Base-by-base conservation (phyloP, 2,329 filamentous ascomycete genomes). In the Rutstroemia sp. region DNA sequence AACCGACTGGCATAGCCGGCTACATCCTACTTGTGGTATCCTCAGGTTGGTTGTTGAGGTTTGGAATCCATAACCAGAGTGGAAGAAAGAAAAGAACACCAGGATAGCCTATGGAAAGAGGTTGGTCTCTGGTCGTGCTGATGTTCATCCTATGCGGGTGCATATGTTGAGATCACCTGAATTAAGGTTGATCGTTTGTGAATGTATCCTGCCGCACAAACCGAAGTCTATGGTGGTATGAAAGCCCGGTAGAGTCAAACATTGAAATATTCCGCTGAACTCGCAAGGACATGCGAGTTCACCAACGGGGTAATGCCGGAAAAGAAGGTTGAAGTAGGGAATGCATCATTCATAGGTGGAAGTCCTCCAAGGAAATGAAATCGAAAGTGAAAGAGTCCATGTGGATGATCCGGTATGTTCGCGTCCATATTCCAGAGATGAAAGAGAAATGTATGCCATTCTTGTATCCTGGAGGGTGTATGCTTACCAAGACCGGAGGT, bases 1-100 rank as follows among this genome's bases (percentile, higher is more conserved):
- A 53, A 62, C 57, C 57, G 59, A 59, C 30, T 54, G 62, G 60
- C 57, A 55, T 63, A 58, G 54, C 54, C 62, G 56, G 48, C 12
- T 51, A 30, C 49, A 39, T 55, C 52, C 37, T 45, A 34, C 52
- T 34, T 6, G 30, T n/a, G 25, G 23, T 41, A 23, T 42, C 30
- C 21, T 45, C 8, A 21, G 21, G 1, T 4, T 19, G 37, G 37
- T 25, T 25, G 18, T 34, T 9, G 6, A 56, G 4, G 19, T 25
- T 16, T 23, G 39, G 49, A 23, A 25, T 49, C 58, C 44, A 30
- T 52, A 16, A 18, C 23, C 52, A 19, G n/a, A 18, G 46, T 23
- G 49, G 54, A n/a, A 53, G 47, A 10, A 57, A 19, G 51, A 54
- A 54, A 59, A n/a, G 34, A 37, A 48, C 30, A 42, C 53, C 47